A percentile compares a stretch with the other conserved stretches of the same genome.
Conservation (phyloP, 164 flowering plant genomes). For the Houttuynia cordata region DNA sequence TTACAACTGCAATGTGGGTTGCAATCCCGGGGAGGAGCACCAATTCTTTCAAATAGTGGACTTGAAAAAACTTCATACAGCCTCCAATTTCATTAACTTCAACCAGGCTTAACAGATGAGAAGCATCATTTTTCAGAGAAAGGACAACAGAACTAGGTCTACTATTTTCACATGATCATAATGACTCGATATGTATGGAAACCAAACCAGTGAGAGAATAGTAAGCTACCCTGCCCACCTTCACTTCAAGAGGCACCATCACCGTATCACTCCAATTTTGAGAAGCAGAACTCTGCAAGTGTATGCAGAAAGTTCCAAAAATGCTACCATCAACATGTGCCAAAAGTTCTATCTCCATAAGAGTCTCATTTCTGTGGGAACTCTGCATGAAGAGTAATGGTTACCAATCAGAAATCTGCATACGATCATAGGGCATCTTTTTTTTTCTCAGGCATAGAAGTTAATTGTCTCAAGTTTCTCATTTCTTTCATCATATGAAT, state of each 20-base stretch:
- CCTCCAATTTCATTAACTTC: slow-evolving; percentile 42
- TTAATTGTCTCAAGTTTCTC: background rate
- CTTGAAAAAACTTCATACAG: slow-evolving; percentile 21
- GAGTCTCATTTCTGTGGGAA: slow-evolving; percentile 33
- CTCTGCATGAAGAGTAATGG: background rate
- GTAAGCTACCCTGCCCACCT: slow-evolving; percentile 21
- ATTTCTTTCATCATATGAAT: background rate
- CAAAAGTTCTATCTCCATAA: slow-evolving; percentile 43
- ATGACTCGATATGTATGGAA: slow-evolving; percentile 35
- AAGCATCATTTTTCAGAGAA: slow-evolving; percentile 40
- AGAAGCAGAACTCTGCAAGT: slow-evolving; percentile 34
- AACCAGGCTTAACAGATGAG: slow-evolving; percentile 32
- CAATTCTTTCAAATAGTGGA: slow-evolving; percentile 48
- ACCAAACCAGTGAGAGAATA: slow-evolving; percentile 21
- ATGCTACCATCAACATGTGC: slow-evolving; percentile 26
- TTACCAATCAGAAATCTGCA: no score
- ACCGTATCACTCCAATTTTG: slow-evolving; percentile 31
- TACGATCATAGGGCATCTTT: no score
- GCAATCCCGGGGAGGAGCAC: slow-evolving; percentile 49
- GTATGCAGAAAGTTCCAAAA: slow-evolving; percentile 44
- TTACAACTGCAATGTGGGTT: slow-evolving; percentile 44
- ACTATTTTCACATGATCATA: slow-evolving; percentile 23
- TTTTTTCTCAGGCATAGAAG: no score
- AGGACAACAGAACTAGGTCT: slow-evolving; percentile 25
- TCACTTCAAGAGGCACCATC: slow-evolving; percentile 60